Evolutionary conservation across 208 protist species (phyloP).

Genomic region (Eutreptiella sp.): DNA sequence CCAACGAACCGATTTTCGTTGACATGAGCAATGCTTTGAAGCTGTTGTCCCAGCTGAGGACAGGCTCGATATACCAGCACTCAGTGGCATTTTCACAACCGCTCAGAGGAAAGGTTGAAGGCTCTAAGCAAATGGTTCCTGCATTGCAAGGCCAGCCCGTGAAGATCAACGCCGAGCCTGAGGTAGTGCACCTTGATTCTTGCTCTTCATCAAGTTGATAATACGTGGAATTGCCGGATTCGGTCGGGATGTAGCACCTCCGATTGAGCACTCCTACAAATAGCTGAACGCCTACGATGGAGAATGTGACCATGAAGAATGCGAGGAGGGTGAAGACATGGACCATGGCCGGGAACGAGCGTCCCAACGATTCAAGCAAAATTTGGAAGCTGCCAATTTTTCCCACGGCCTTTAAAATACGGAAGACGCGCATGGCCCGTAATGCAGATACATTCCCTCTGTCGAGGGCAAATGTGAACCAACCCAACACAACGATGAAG

Average conservation of each 20-base stretch:
- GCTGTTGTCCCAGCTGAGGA: too few relatives aligned
- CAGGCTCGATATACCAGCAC: too few relatives aligned
- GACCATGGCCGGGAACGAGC: constrained; percentile 61
- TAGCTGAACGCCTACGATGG: constrained; percentile 67
- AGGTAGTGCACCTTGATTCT: too few relatives aligned
- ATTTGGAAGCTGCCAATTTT: constrained; percentile 55
- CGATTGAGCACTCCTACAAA: constrained; percentile 63
- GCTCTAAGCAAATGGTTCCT: too few relatives aligned
- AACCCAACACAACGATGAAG: constrained; percentile 65
- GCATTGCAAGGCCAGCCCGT: too few relatives aligned
- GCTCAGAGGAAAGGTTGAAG: constrained; percentile 14
- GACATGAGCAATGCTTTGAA: too few relatives aligned
- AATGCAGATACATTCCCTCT: constrained; percentile 74
- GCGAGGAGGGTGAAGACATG: constrained; percentile 57
- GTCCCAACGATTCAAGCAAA: constrained; percentile 69
- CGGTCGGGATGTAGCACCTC: constrained; percentile 71
- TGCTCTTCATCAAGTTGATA: too few relatives aligned
- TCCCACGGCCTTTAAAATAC: constrained; percentile 22
- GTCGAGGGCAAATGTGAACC: constrained; percentile 36
- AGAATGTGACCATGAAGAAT: constrained; percentile 79
- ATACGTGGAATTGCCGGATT: too few relatives aligned
- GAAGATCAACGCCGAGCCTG: too few relatives aligned
- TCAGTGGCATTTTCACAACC: too few relatives aligned
- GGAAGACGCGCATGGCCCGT: constrained; percentile 65
- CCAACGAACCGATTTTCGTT: constrained; percentile 6